Base-by-base conservation (phyloP, 176 grass and related monocot species). In the Triticum turgidum region DNA sequence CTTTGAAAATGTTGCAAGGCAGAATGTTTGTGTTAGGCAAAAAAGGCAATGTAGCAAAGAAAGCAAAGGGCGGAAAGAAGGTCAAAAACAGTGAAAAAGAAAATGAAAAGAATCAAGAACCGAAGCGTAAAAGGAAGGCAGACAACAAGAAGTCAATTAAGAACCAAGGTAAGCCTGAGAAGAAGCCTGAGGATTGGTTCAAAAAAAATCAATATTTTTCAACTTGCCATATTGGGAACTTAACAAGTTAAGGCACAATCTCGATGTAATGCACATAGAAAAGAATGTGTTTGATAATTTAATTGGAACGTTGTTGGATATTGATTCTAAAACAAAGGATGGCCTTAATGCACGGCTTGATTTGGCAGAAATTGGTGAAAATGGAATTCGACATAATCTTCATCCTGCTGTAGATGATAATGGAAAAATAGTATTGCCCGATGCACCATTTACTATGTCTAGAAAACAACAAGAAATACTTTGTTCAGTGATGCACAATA, bases 371-470 rank as follows among this genome's bases (percentile, higher is more conserved):
- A 21, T 77, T 59, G 76, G 30, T 47, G 44, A 47, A 47, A 13
- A 47, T 47, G 11, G 44, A 13, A 77, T 58, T 22, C 9, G 18
- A 78, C 18, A 5, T 7, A 0, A 58, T 3, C 76, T 78, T 35
- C 76, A 78, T 20, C 51, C 76, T 14, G 5, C 0, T 6, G 4
- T 0, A 78, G 51, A 78, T 58, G 29, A 58, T 6, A 22, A 58
- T 37, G 76, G 51, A 59, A 78, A 78, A 21, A 1, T 13, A 5
- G 7, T 9, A n/a, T 37, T 35, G 1, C 51, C 10, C 3, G 5
- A 9, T 4, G 76, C 51, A 78, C 75, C 51, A 35, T 78, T 78
- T 21, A 78, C 51, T 35, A 78, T 77, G 75, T 77, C 49, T 33
- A 77, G 47, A 21, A 49, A 56, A 11, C 18, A 75, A 6, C 20